Evolutionary conservation across 345 rosid species (phyloP), one percentile per base, ranked within the genome.

Genomic region (Salix koriyanagi): DNA sequence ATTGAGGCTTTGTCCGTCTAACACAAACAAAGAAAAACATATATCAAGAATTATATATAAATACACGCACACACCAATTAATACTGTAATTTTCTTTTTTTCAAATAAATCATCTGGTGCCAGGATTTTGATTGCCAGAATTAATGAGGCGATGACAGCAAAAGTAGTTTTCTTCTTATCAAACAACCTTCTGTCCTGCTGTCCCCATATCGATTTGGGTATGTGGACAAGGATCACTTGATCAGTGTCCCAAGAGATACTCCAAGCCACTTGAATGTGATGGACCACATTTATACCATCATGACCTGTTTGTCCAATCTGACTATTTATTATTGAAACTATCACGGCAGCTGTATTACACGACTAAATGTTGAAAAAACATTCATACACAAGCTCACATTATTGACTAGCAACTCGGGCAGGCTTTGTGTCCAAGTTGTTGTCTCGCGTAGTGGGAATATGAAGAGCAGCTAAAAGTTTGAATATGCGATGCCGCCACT

Each of bases 1-100:
- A 96, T 94, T 2, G 99, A 96, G 19, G 99, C 99, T 74, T 96
- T 96, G 78, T 96, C 99, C 44, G 98, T 92, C 99, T 96, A 67
- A 25, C 41, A 66, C 42, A 67, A 48, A 56, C 3, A 12, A 13
- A 65, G 16, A 0, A 44, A 54, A 23, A 32, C 34, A 0, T 30
- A 21, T 16, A 48, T 26, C 42, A 26, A 34, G 19, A 14, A 5
- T 23, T 0, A 36, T 46, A 42, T 7, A 44, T 7, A 21, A 32
- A 32, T 4, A 32, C 0, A 32, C 1, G 4, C 34, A 32, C 5
- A 32, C 1, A 75, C 32, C 21, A 67, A 36, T 23, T n/a, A 69
- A 42, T 25, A 21, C 37, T 37, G 74, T 1, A 34, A 34, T 15
- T 32, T 13, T 56, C 4, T 34, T 39, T 71, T 39, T n/a, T 58